A percentile compares a stretch with the other conserved stretches of the same genome.
These are phyloP conservation scores for Carex kokanica DNA, from an alignment of 176 grass and related monocot genomes.

Conservation along the genomic window DNA sequence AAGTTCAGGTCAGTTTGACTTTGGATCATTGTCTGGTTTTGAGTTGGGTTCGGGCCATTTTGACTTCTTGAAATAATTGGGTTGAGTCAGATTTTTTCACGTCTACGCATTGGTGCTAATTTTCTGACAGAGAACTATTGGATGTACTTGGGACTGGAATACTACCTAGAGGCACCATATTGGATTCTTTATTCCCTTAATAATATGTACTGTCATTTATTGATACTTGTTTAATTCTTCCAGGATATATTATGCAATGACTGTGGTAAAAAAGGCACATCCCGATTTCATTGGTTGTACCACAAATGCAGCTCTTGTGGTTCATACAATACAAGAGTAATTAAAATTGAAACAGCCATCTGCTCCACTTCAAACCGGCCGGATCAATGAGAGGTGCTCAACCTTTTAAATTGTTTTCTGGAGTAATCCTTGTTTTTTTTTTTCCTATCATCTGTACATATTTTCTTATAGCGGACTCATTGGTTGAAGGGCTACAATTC, in stretches of 20 bases:
- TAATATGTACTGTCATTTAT: not conserved
- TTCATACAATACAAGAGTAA: constrained; percentile 96
- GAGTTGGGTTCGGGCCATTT: too few species aligned
- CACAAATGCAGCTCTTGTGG: constrained; percentile 84
- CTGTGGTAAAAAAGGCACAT: constrained; percentile 73
- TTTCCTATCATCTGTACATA: constrained; percentile 20
- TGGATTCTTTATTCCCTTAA: not conserved
- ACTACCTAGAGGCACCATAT: not conserved
- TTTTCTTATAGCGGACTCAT: not conserved
- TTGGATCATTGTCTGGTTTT: too few species aligned
- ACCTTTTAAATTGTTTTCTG: not conserved
- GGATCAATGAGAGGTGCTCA: constrained; percentile 14
- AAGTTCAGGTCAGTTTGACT: too few species aligned
- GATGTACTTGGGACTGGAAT: not conserved
- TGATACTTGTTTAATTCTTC: not conserved
- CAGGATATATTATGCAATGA: constrained; percentile 97
- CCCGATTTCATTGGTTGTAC: constrained; percentile 95
- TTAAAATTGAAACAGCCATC: constrained; percentile 65
- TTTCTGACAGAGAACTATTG: too few species aligned
- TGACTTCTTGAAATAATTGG: too few species aligned
- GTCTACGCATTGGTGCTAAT: too few species aligned
- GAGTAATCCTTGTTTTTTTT: not conserved
- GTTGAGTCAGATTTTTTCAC: too few species aligned
- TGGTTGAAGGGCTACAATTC: not conserved
- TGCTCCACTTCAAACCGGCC: constrained; percentile 50